Evolutionary conservation across 306 rosid species (phyloP).

Genomic region (Pachyrhizus erosus): DNA sequence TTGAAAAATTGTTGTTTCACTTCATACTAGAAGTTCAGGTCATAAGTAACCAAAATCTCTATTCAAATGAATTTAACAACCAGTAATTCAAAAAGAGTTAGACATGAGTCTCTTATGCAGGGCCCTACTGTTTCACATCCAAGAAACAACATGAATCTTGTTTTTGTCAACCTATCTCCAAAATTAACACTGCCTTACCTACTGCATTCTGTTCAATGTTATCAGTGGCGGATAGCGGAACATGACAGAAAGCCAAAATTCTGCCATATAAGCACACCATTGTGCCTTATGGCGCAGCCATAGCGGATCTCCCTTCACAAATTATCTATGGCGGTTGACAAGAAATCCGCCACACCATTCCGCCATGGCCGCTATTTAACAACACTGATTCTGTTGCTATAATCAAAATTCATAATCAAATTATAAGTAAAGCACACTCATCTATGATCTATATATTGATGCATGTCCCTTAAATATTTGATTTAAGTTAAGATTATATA

Average conservation of each 20-base stretch:
- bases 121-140: not conserved
- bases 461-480: not conserved
- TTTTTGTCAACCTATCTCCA: not conserved
- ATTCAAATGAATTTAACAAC: not conserved
- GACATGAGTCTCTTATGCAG: not conserved
- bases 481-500: not conserved
- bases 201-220: not conserved
- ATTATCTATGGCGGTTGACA: no score
- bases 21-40: not conserved
- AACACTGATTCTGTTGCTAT: not conserved
- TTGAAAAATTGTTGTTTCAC: not conserved
- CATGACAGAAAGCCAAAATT: no score
- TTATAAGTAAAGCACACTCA: not conserved
- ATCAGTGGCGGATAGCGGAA: no score
- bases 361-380: no score
- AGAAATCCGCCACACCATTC: no score
- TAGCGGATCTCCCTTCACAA: no score
- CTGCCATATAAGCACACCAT: no score
- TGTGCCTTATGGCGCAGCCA: no score
- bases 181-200: not conserved
- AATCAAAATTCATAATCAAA: not conserved
- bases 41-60: not conserved
- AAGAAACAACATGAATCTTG: not conserved
- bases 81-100: not conserved
- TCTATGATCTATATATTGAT: not conserved